Conservation (phyloP, 352 stramenopile species). For the Globisporangium echinulatum region DNA sequence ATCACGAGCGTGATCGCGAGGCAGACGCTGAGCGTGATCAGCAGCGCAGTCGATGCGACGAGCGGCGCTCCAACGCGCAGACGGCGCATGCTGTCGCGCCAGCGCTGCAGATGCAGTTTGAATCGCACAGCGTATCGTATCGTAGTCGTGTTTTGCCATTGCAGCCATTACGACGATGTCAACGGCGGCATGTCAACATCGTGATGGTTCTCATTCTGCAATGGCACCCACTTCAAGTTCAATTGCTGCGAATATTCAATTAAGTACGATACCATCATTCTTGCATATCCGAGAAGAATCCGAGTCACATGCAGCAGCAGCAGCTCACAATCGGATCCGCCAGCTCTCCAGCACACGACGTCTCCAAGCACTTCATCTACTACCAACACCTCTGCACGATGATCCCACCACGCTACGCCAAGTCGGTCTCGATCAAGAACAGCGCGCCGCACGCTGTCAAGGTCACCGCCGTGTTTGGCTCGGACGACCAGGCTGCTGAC, state of each 20-base stretch:
- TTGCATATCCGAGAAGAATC: too few relatives aligned
- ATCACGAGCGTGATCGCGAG: conserved; percentile 29
- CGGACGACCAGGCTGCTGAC: conserved; percentile 53
- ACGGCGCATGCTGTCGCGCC: not conserved
- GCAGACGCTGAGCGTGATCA: conserved; percentile 38
- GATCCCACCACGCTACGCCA: conserved; percentile 57
- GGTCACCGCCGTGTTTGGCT: conserved; percentile 62
- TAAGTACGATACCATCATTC: too few relatives aligned
- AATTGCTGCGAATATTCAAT: too few relatives aligned
- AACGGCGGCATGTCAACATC: too few relatives aligned
- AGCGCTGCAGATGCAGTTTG: not conserved
- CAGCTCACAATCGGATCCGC: too few relatives aligned
- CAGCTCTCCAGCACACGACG: too few relatives aligned
- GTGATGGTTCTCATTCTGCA: too few relatives aligned
- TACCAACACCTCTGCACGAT: conserved; percentile 3
- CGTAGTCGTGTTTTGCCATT: not conserved
- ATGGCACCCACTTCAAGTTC: too few relatives aligned
- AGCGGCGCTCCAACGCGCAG: conserved; percentile 16
- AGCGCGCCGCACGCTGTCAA: conserved; percentile 43
- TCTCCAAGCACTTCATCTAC: too few relatives aligned
- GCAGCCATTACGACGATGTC: not conserved
- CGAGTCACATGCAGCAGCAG: too few relatives aligned
- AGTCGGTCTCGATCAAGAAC: conserved; percentile 71
- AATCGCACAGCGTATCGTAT: not conserved
- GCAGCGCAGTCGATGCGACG: conserved; percentile 26